Evolutionary conservation across 2,329 filamentous ascomycete species (phyloP), one percentile per base, ranked within the genome.

Genomic region (Pseudogymnoascus sp.): DNA sequence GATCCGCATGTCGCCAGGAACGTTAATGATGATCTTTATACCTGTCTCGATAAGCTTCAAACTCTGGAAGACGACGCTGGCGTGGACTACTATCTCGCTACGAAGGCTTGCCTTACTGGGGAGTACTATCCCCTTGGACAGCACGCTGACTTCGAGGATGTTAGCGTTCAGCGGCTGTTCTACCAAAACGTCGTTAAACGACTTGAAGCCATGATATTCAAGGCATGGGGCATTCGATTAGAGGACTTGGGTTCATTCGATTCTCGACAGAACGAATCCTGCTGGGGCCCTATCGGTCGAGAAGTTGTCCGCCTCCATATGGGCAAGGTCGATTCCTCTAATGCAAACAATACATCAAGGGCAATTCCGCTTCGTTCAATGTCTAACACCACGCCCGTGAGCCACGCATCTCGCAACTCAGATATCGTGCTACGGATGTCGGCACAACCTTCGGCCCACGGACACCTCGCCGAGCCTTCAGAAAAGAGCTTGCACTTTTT

Each of bases 141-240:
- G 61, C 61, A 41, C 5, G 56, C 66, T 61, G 59, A 63, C 38
- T 67, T 67, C 33, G 66, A 68, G 48, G 39, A 30, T 62, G 62
- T 63, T 58, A 65, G 60, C 55, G 66, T 68, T 61, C 66, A 68
- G 63, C 60, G 65, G 60, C 66, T 67, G 37, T 68, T 68, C 64
- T 67, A 68, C 35, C 66, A 68, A 60, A 68, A 68, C 37, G 66
- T 68, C 39, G 61, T 68, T 62, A 67, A 67, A 66, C 63, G 66
- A 62, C 66, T 68, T 45, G 66, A 68, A 60, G 48, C 65, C 63
- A 66, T 56, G 61, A 67, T 68, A 63, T 66, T 67, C 65, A 67
- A 68, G 45, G n/a, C 65, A 39, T 68, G 65, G 66, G 28, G 63
- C 56, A 52, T 68, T 65, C 66, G 63, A 61, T 60, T 65, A 62